Evolutionary conservation across 371 early-diverging fungal genomes (phyloP).

Genomic region (Nosema muscidifuracis): DNA sequence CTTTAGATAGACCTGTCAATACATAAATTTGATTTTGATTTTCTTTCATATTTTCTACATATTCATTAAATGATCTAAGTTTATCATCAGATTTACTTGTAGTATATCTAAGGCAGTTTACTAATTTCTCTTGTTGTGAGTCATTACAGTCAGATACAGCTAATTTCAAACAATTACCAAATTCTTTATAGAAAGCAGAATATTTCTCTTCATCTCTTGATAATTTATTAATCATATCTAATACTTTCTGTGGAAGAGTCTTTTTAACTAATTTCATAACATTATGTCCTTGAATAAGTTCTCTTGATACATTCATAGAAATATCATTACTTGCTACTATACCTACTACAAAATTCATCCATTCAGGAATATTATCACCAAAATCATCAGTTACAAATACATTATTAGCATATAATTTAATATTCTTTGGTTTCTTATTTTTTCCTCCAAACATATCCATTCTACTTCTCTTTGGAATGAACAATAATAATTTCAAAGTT

Average conservation of each 20-base stretch:
- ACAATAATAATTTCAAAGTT: slow-evolving; percentile 81
- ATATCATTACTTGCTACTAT: slow-evolving; percentile 86
- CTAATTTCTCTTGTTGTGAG: slow-evolving; percentile 73
- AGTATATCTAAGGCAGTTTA: slow-evolving; percentile 77
- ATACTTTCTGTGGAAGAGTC: slow-evolving; percentile 79
- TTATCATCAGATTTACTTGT: slow-evolving; percentile 83
- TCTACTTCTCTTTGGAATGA: slow-evolving; percentile 74
- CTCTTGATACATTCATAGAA: slow-evolving; percentile 88
- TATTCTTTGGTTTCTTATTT: slow-evolving; percentile 78
- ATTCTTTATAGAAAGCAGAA: slow-evolving; percentile 81
- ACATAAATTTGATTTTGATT: slow-evolving; percentile 78
- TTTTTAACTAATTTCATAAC: slow-evolving; percentile 82
- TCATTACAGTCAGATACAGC: slow-evolving; percentile 76
- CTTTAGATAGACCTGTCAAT: slow-evolving; percentile 69
- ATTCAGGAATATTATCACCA: slow-evolving; percentile 75
- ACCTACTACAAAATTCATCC: slow-evolving; percentile 74
- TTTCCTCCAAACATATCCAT: slow-evolving; percentile 77
- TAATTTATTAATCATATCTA: slow-evolving; percentile 79
- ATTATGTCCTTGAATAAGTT: slow-evolving; percentile 84
- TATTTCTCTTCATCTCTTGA: slow-evolving; percentile 74
- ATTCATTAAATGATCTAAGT: slow-evolving; percentile 72
- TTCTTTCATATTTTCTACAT: slow-evolving; percentile 74
- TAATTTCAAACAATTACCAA: slow-evolving; percentile 79
- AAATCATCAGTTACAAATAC: slow-evolving; percentile 89
- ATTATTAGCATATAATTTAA: slow-evolving; percentile 84